Base-by-base conservation (phyloP, 1,284 basidiomycete genomes). In the Puccinia polysora region DNA sequence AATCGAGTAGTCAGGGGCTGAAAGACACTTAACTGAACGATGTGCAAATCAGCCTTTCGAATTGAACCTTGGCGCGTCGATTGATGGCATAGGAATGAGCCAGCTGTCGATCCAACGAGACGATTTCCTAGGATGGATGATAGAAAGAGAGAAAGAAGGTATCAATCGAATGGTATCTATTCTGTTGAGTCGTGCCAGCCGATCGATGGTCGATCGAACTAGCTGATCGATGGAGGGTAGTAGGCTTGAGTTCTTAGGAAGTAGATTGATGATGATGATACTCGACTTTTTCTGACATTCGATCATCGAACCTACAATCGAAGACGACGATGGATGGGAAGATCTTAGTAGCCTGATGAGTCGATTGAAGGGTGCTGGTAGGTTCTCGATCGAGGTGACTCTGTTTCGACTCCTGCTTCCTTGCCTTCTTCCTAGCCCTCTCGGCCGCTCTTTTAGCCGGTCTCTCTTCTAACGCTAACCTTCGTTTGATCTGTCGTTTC, bases 241-340 rank as follows among this genome's bases (percentile, higher is more conserved):
- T n/a, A n/a, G n/a, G n/a, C n/a, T n/a, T n/a, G n/a, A n/a, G n/a
- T n/a, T n/a, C n/a, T n/a, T n/a, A n/a, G n/a, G n/a, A n/a, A n/a
- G n/a, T n/a, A n/a, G n/a, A n/a, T n/a, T n/a, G n/a, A n/a, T n/a
- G n/a, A n/a, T n/a, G n/a, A n/a, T n/a, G n/a, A n/a, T n/a, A 50
- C 38, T 2, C 14, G 79, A 93, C 94, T 83, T 92, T 93, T 69
- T 93, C 91, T 59, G 82, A 86, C 96, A 98, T 98, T 81, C 89
- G 84, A 58, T 92, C 86, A 80, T 99, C 96, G 79, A 98, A 99
- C 1, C 88, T 91, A 6, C 96, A 83, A 81, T 99, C 96, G 32
- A 98, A 81, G 23, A 96, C 86, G 1, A 98, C 84, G 40, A 84
- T 85, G 8, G 89, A 90, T 18, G 84, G 83, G 78, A 91, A 93